Conservation (phyloP, 345 rosid species). For the Corymbia maculata region DNA sequence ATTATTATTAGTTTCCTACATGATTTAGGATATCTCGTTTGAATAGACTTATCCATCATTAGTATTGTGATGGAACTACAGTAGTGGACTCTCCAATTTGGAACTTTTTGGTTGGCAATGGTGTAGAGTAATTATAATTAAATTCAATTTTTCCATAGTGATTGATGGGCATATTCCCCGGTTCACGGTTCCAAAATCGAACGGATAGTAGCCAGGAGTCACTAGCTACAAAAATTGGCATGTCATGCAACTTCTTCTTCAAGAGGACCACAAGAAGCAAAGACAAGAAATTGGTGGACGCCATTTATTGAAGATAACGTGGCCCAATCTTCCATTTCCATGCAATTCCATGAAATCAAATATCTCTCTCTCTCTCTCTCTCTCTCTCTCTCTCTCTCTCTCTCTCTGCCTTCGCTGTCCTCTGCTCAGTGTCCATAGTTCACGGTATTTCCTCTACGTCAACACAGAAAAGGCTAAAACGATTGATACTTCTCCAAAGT, state of each 20-base stretch:
- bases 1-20: no score
- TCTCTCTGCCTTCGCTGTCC: background rate
- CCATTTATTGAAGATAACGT: constrained; percentile 62
- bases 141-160: background rate
- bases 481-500: background rate
- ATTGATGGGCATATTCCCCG: background rate
- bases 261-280: background rate
- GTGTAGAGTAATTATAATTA: background rate
- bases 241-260: background rate
- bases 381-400: background rate
- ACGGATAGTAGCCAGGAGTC: background rate
- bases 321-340: constrained; percentile 31
- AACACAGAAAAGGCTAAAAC: background rate
- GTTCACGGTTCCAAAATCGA: background rate
- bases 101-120: rapidly evolving
- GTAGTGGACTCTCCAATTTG: background rate
- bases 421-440: background rate
- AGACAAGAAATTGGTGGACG: constrained; percentile 46
- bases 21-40: background rate
- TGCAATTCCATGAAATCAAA: constrained; percentile 8
- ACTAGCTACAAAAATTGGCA: background rate
- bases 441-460: background rate
- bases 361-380: constrained; percentile 8
- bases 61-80: rapidly evolving
- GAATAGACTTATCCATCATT: rapidly evolving